Base-by-base conservation (phyloP, 164 flowering plant genomes). In the Vitis riparia region DNA sequence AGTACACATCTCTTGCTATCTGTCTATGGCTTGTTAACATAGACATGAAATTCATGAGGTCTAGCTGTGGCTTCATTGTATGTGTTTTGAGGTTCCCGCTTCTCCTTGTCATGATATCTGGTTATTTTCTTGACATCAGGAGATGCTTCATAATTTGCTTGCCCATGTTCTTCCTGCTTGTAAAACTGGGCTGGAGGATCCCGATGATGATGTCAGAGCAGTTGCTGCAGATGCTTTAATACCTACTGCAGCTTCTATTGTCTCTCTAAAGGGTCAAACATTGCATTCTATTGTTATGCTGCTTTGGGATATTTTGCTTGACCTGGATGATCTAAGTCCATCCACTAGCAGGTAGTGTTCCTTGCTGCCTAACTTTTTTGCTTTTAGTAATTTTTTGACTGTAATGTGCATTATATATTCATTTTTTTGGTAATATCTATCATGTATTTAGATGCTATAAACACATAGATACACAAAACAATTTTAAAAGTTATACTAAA, bases 151-250 rank as follows among this genome's bases (percentile, higher is more conserved):
- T 69, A 86, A 84, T 75, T 83, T 96, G 80, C 95, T 96, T 78
- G 84, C 79, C 29, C 68, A 3, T 73, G 80, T 96, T 72, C 90
- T 96, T 30, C 98, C 98, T 66, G 97, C 97, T 47, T 96, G 99
- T 79, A 96, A 84, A 81, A 78, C 87, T 55, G 99, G 99, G 69
- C 78, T 96, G 56, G 98, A 89, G 76, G 99, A 96, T 74, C 95
- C 97, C 60, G 99, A 96, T 86, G 99, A 96, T 86, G 99, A 96
- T 88, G 99, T 96, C 59, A 86, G 98, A 70, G 99, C 99, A 32
- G 99, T 96, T 74, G 97, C 99, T 68, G 99, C 99, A 9, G 99
- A 96, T 68, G 97, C 99, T 72, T 73, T 96, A 60, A 82, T 96
- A 82, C 99, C 99, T 9, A 73, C 98, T 74, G 93, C 95, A 6